phyloP scores from a whole-genome alignment of 495 filamentous ascomycete species.

The Friedmanniomyces endolithicus region DNA sequence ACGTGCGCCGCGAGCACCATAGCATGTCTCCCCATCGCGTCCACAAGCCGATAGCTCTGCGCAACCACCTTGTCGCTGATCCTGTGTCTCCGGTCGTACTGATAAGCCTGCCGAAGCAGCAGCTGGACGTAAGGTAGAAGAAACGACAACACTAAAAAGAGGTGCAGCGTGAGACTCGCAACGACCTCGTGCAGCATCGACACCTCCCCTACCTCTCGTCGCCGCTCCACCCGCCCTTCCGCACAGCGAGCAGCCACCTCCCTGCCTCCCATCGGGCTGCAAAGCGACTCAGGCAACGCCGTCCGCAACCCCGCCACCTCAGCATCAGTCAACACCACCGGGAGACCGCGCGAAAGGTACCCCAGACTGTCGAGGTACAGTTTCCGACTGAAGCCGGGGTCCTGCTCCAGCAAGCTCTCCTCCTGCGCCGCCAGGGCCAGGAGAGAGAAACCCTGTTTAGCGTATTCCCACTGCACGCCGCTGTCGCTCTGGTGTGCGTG shows the following conservation, averaged over 20 bases:
- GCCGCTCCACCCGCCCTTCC: not conserved
- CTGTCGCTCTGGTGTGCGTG: conserved; percentile 5
- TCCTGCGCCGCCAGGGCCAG: conserved; percentile 30
- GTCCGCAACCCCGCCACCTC: conserved; percentile 36
- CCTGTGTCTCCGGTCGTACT: conserved; percentile 52
- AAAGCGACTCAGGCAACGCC: not conserved
- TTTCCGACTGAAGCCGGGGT: conserved; percentile 41
- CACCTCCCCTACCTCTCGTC: conserved; percentile 13
- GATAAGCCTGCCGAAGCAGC: conserved; percentile 40
- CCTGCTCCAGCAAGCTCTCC: conserved; percentile 18
- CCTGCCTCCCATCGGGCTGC: not conserved
- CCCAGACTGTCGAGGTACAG: conserved; percentile 54
- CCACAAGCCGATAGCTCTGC: conserved; percentile 37
- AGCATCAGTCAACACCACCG: conserved; percentile 41
- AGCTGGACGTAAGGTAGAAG: conserved; percentile 46
- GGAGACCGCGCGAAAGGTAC: conserved; percentile 56
- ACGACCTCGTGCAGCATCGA: conserved; percentile 49
- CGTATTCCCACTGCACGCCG: conserved; percentile 38
- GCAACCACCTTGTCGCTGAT: conserved; percentile 45
- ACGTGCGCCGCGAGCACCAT: conserved; percentile 39
- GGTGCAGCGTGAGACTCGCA: conserved; percentile 41
- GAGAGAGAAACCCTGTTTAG: conserved; percentile 34
- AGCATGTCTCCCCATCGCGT: conserved; percentile 40
- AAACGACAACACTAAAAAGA: conserved; percentile 45
- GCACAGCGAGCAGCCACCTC: not conserved